Conservation (phyloP, 805 yeast genomes). For the Metschnikowia gelsemii region DNA sequence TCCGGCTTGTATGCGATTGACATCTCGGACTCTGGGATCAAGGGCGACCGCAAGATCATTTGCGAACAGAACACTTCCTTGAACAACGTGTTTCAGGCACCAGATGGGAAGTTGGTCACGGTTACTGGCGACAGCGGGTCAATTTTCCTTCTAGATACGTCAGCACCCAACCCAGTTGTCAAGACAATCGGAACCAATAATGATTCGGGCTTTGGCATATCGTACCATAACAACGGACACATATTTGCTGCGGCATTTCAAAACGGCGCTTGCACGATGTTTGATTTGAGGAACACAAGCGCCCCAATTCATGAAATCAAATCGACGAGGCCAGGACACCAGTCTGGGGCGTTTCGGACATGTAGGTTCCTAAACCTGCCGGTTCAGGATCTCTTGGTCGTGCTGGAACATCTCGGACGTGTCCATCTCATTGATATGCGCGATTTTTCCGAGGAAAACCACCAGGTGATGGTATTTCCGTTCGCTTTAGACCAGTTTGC, state of each 20-base stretch:
- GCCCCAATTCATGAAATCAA: slow-evolving; percentile 52
- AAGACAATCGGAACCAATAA: slow-evolving; percentile 53
- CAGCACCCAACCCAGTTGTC: slow-evolving; percentile 27
- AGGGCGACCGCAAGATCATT: slow-evolving; percentile 43
- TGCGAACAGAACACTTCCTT: slow-evolving; percentile 60
- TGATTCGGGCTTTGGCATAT: slow-evolving; percentile 81
- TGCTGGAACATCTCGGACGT: slow-evolving; percentile 83
- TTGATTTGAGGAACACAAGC: slow-evolving; percentile 64
- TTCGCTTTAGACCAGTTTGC: slow-evolving; percentile 44
- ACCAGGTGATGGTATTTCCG: slow-evolving; percentile 70
- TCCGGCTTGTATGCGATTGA: slow-evolving; percentile 64
- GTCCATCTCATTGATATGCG: slow-evolving; percentile 83
- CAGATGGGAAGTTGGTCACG: slow-evolving; percentile 40
- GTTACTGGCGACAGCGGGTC: slow-evolving; percentile 79
- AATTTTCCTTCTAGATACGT: slow-evolving; percentile 56
- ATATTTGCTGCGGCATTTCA: slow-evolving; percentile 81
- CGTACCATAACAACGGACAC: slow-evolving; percentile 72
- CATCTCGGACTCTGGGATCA: slow-evolving; percentile 45
- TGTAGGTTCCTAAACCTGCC: slow-evolving; percentile 53
- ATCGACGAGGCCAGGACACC: slow-evolving; percentile 57
- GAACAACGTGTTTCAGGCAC: slow-evolving; percentile 67
- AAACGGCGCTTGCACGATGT: slow-evolving; percentile 76
- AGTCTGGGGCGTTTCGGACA: slow-evolving; percentile 67
- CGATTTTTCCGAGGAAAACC: slow-evolving; percentile 40
- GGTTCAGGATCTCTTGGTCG: slow-evolving; percentile 70